A percentile compares a stretch with the other conserved stretches of the same genome.
Conservation (phyloP, 192 early-diverging fungal species). For the Dispira simplex region DNA sequence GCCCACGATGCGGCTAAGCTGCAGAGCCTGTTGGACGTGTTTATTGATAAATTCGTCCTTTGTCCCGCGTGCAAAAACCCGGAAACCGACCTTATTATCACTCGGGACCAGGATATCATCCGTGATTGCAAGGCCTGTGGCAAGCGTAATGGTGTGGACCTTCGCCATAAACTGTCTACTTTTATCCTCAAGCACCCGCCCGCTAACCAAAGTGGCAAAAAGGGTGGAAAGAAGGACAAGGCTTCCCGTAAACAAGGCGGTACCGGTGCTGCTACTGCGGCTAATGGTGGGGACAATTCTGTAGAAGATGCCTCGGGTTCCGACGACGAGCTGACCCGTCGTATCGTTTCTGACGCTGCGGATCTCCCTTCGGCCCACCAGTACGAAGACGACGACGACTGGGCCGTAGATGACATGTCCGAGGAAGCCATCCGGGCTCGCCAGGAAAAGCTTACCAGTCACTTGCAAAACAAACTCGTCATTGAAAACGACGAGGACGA, state of each 20-base stretch:
- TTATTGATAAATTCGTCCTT: conserved; percentile 91
- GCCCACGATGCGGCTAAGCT: conserved; percentile 78
- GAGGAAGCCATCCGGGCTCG: conserved; percentile 61
- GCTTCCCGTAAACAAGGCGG: conserved; percentile 7
- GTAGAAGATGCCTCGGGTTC: conserved; percentile 29
- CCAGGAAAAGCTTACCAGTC: conserved; percentile 44
- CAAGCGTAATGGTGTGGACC: conserved; percentile 60
- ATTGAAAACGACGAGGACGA: conserved; percentile 36
- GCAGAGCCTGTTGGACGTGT: conserved; percentile 69
- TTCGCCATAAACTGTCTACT: conserved; percentile 74
- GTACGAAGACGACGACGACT: conserved; percentile 52
- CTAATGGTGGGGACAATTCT: conserved; percentile 33
- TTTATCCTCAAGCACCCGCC: conserved; percentile 93
- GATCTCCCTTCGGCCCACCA: conserved; percentile 33
- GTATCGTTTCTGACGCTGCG: conserved; percentile 52
- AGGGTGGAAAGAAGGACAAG: conserved; percentile 31
- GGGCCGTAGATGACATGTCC: conserved; percentile 59
- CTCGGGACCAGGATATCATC: conserved; percentile 37
- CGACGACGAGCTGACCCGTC: conserved; percentile 51
- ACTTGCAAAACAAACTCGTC: conserved; percentile 23
- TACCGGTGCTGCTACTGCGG: conserved; percentile 12
- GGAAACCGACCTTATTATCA: conserved; percentile 82
- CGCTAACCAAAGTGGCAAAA: conserved; percentile 20
- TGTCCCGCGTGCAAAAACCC: conserved; percentile 88
- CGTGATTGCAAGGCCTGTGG: conserved; percentile 91